phyloP scores from a whole-genome alignment of 1,284 basidiomycete genomes.

The Ceratobasidium sp. region DNA sequence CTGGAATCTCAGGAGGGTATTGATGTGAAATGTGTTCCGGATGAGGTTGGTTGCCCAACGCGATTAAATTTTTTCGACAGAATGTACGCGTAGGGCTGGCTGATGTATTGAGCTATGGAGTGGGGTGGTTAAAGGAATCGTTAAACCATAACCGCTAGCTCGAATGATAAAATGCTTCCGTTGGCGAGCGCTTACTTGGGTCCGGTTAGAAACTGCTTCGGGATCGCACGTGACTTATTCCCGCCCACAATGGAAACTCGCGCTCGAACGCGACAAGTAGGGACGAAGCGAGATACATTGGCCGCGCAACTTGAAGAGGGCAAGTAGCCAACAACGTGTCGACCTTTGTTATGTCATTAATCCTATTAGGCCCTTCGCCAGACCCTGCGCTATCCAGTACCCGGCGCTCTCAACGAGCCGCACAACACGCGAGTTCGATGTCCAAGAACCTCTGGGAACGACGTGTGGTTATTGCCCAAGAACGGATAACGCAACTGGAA shows the following conservation, averaged over 20 bases:
- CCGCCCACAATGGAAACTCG: constrained; percentile 42
- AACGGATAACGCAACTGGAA: constrained; percentile 51
- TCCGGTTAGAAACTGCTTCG: no score
- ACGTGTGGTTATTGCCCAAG: constrained; percentile 69
- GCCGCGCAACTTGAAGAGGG: constrained; percentile 47
- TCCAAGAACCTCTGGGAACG: constrained; percentile 72
- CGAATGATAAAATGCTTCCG: no score
- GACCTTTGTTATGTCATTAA: not conserved
- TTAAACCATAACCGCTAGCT: no score
- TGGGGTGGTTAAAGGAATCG: no score
- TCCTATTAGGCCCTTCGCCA: constrained; percentile 4
- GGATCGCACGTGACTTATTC: constrained; percentile 17
- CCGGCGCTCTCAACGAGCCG: constrained; percentile 54
- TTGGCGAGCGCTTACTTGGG: no score
- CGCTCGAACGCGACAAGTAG: constrained; percentile 15
- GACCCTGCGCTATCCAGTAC: constrained; percentile 42
- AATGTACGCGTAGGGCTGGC: no score
- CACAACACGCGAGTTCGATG: constrained; percentile 70
- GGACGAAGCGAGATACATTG: constrained; percentile 42
- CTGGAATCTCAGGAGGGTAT: not conserved
- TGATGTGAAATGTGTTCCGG: not conserved
- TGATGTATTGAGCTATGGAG: no score
- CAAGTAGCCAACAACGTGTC: constrained; percentile 8
- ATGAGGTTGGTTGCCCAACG: no score
- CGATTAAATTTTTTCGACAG: no score